These are phyloP conservation scores for Coemansia sp. DNA, from an alignment of 192 early-diverging fungal genomes.

Conservation along the genomic window DNA sequence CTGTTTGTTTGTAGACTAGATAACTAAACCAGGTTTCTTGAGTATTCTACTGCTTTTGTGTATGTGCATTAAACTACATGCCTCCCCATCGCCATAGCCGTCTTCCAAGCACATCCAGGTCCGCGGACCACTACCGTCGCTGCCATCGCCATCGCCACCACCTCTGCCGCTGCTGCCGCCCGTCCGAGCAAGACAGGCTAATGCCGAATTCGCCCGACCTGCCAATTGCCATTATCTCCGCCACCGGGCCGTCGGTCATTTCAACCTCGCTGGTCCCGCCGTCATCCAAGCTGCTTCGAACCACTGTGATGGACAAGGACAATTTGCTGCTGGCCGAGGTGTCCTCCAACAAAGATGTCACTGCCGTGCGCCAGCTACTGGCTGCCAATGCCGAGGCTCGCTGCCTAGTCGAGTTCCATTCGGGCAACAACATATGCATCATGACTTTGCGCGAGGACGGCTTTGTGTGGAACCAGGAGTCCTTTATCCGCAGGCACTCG, in stretches of 20 bases:
- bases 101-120: too few relatives aligned
- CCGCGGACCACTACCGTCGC: too few relatives aligned
- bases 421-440: constrained; percentile 9
- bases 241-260: constrained; percentile 28
- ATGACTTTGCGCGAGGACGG: constrained; percentile 40
- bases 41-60: too few relatives aligned
- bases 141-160: too few relatives aligned
- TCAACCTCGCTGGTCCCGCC: constrained; percentile 19
- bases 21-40: too few relatives aligned
- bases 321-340: constrained; percentile 22
- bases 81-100: too few relatives aligned
- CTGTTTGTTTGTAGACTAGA: too few relatives aligned
- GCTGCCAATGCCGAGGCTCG: constrained; percentile 15
- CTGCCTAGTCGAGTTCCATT: constrained; percentile 28
- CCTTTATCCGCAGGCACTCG: constrained; percentile 18
- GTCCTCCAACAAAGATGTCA: constrained; percentile 2
- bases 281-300: constrained; percentile 9
- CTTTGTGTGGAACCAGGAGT: constrained; percentile 41
- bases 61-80: too few relatives aligned
- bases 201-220: too few relatives aligned
- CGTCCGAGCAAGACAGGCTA: too few relatives aligned
- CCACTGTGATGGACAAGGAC: constrained; percentile 14
- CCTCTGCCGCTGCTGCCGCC: too few relatives aligned
- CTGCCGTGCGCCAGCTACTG: constrained; percentile 18
- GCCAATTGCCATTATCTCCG: constrained; percentile 30